Evolutionary conservation across 2,329 filamentous ascomycete genomes (phyloP).

Genomic region (Cephalotrichum gorgonifer): DNA sequence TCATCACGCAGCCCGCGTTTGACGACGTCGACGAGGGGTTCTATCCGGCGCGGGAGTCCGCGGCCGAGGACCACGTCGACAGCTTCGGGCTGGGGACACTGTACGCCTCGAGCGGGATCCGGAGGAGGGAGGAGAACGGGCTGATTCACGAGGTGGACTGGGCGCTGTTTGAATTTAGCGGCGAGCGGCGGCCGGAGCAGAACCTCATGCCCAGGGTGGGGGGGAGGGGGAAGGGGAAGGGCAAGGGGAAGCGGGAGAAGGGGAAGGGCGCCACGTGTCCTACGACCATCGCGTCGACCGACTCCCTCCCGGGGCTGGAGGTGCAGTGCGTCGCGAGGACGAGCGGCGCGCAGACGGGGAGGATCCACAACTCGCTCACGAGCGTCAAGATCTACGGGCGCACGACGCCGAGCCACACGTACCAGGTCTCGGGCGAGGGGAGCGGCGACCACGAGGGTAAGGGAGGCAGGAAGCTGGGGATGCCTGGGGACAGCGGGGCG

Average conservation of each 20-base stretch:
- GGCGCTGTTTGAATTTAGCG: conserved; percentile 76
- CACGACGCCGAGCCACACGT: conserved; percentile 65
- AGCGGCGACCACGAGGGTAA: conserved; percentile 9
- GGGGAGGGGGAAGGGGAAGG: conserved; percentile 7
- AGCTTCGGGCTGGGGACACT: conserved; percentile 74
- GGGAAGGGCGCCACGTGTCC: conserved; percentile 32
- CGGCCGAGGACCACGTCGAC: conserved; percentile 74
- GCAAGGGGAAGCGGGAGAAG: conserved; percentile 16
- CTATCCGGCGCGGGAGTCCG: conserved; percentile 59
- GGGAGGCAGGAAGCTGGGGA: conserved; percentile 36
- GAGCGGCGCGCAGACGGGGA: conserved; percentile 69
- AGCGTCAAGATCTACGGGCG: conserved; percentile 84
- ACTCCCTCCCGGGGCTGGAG: conserved; percentile 58
- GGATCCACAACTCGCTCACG: conserved; percentile 67
- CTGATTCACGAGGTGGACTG: conserved; percentile 89
- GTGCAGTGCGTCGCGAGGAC: conserved; percentile 88
- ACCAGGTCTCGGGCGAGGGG: conserved; percentile 31
- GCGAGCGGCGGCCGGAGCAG: conserved; percentile 57
- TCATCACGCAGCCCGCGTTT: conserved; percentile 83
- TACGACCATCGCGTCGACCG: conserved; percentile 46
- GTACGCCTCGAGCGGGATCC: conserved; percentile 82
- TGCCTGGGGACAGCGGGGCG: conserved; percentile 84
- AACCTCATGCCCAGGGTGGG: conserved; percentile 53
- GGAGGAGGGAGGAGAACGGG: conserved; percentile 60
- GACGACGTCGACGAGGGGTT: conserved; percentile 79